Base-by-base conservation (phyloP, 2,329 filamentous ascomycete genomes). In the Clonostachys sp. region DNA sequence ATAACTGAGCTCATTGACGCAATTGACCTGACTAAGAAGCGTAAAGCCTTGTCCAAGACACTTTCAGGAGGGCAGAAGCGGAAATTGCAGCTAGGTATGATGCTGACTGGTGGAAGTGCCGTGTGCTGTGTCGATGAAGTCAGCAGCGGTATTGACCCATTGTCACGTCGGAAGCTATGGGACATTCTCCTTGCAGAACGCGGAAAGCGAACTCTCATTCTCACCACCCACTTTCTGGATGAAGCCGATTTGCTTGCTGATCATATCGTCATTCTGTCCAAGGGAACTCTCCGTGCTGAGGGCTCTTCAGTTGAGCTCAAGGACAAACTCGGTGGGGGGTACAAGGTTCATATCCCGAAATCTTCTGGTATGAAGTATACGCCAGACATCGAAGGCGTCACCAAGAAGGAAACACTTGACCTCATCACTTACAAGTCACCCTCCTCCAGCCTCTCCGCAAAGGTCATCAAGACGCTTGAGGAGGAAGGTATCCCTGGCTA, bases 111-210 rank as follows among this genome's bases (percentile, higher is more conserved):
- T 51, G 91, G 90, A 12, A 92, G 87, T 51, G 83, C 83, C 20
- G 85, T 96, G 1, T 96, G 91, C 67, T 94, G 90, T 58, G 83
- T 96, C 6, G 91, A 96, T 55, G 92, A 96, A 65, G 90, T 96
- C 13, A 91, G 87, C 38, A 91, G 86, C 50, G 92, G 91, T 13
- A 76, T 96, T 17, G 91, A 96, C 60, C 91, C 92, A 0, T 71
- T 96, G 2, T 91, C 87, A 17, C 78, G 92, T 47, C 75, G 91
- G 30, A 96, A 95, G 68, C 89, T 96, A 20, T 96, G 91, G 91
- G 90, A 96, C 55, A 96, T 96, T 50, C 73, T 96, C 18, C 73
- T 96, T 12, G 87, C 87, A 2, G 91, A 96, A 64, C 82, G 91
- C 48, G 91, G 90, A 17, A 77, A 77, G 50, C 76, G 91, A 40